Base-by-base conservation (phyloP, 805 yeast genomes). In the Kluyveromyces starmeri region DNA sequence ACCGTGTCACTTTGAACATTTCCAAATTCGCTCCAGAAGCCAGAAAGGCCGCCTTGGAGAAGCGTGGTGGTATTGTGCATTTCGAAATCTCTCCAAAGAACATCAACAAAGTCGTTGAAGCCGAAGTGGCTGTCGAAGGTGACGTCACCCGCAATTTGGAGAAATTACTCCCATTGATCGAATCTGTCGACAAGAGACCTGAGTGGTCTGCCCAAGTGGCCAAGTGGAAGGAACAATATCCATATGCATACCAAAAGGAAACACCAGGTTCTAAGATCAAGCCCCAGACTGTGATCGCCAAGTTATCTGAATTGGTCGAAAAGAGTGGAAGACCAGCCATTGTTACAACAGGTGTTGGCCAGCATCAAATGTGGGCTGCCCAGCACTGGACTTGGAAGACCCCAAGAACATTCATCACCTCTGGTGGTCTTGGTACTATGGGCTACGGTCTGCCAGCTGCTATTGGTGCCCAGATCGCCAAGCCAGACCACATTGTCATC, bases 341-440 rank as follows among this genome's bases (percentile, higher is more conserved):
- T 50, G 80, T 89, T 49, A 82, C 97, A 35, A 92, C 98, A 23
- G 98, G 98, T 71, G 97, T 92, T 35, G 98, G 98, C 41, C 98
- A 92, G 70, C 98, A 89, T 71, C 98, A 89, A 69, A 89, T 89
- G 98, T 89, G 98, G 98, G 94, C 97, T 24, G 97, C 97, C 19
- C 98, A 92, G 67, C 88, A 86, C 63, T 88, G 83, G 76, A 75
- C 86, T 34, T 89, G 96, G 95, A 80, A 78, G 42, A 65, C 73
- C 43, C 98, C 98, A 51, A 77, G 97, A 62, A 71, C 94, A 33
- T 80, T 92, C 67, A 82, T 89, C 59, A 86, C 97, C n/a, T 85
- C 96, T 33, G 98, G 98, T 65, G 98, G 98, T 51, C 73, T 89
- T 52, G 98, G 98, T 51, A 89, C 98, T 38, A 89, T 89, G 98